phyloP scores from a whole-genome alignment of 2,329 filamentous ascomycete genomes.

The Aspergillus sp. region DNA sequence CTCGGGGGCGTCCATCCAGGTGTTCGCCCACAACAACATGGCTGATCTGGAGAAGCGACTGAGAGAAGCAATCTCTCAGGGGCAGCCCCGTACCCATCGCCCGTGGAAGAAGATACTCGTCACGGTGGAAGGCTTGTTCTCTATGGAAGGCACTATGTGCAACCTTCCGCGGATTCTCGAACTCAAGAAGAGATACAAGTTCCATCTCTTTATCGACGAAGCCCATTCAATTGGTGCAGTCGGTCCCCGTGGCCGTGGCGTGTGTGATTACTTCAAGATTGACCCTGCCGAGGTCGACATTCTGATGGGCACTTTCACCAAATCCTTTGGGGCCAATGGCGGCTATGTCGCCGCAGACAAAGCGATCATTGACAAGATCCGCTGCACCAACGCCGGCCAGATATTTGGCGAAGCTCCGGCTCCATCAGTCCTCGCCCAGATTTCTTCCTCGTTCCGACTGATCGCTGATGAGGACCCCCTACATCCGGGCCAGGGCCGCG shows the following conservation, averaged over 20 bases:
- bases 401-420: slow-evolving; percentile 81
- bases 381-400: slow-evolving; percentile 76
- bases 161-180: slow-evolving; percentile 80
- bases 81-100: slow-evolving; percentile 89
- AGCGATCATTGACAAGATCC: slow-evolving; percentile 82
- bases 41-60: slow-evolving; percentile 76
- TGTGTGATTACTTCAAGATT: slow-evolving; percentile 92
- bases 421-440: slow-evolving; percentile 84
- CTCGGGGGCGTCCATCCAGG: slow-evolving; percentile 85
- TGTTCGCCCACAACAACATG: slow-evolving; percentile 97
- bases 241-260: slow-evolving; percentile 82
- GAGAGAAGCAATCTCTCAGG: slow-evolving; percentile 87
- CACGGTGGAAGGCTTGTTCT: slow-evolving; percentile 91
- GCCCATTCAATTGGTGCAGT: slow-evolving; percentile 91
- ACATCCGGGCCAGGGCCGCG: slow-evolving; percentile 81
- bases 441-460: slow-evolving; percentile 76
- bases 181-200: slow-evolving; percentile 93
- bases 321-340: slow-evolving; percentile 94
- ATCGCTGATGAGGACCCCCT: slow-evolving; percentile 73
- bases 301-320: slow-evolving; percentile 94
- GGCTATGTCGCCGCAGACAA: slow-evolving; percentile 91
- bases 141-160: slow-evolving; percentile 97
- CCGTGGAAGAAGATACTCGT: slow-evolving; percentile 99
- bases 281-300: slow-evolving; percentile 84
- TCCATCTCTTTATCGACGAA: slow-evolving; percentile 89